These are phyloP conservation scores for Fusarium annulatum DNA, from an alignment of 2,329 filamentous ascomycete species.

Conservation along the genomic window DNA sequence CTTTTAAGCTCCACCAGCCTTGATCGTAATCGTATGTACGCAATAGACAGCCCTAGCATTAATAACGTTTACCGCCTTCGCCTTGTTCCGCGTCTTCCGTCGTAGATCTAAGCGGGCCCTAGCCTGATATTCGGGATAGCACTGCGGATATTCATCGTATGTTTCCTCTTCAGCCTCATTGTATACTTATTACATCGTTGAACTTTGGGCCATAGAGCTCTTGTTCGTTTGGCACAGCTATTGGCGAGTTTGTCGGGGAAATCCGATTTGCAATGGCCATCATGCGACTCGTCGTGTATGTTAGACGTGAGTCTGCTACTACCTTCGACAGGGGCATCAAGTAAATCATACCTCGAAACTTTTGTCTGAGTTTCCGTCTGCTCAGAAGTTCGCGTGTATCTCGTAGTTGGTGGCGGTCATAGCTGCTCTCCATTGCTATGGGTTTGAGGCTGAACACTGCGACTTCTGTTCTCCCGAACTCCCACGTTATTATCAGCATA, in stretches of 20 bases:
- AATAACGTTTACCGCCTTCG: constrained; percentile 27
- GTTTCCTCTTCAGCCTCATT: constrained; percentile 34
- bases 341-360: background rate
- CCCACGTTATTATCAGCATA: background rate
- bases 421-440: background rate
- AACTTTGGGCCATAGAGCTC: background rate
- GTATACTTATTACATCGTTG: background rate
- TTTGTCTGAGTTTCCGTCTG: background rate
- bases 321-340: background rate
- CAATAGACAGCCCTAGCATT: constrained; percentile 15
- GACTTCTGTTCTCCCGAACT: background rate
- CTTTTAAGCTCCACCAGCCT: constrained; percentile 19
- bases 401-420: background rate
- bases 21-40: constrained; percentile 34
- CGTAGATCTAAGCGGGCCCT: constrained; percentile 36
- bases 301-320: background rate
- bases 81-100: constrained; percentile 33
- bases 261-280: constrained; percentile 9
- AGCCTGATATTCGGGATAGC: constrained; percentile 27
- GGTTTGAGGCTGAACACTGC: background rate
- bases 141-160: constrained; percentile 35
- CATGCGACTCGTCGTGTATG: background rate
- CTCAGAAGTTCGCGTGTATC: background rate
- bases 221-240: constrained; percentile 16
- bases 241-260: constrained; percentile 21